Conservation (phyloP, 768 basidiomycete genomes). For the Lactarius tabidus region DNA sequence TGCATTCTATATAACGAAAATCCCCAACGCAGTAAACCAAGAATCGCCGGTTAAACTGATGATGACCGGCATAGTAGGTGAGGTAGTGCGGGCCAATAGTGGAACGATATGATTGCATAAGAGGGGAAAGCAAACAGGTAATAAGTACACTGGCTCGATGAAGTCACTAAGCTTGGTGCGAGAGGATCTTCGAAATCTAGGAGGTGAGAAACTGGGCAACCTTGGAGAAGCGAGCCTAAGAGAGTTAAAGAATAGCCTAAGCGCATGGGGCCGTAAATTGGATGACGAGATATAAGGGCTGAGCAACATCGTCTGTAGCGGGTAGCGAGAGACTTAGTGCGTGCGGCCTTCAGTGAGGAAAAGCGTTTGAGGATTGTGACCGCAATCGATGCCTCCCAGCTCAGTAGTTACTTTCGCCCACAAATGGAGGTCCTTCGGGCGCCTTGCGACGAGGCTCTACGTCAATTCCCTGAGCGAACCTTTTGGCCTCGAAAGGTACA, state of each 20-base stretch:
- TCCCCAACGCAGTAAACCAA: not conserved
- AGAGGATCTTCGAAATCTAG: conserved; percentile 83
- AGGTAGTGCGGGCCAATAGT: too few relatives aligned
- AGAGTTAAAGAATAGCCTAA: conserved; percentile 96
- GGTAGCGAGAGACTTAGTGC: conserved; percentile 35
- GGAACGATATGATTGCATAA: too few relatives aligned
- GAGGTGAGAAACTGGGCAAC: conserved; percentile 90
- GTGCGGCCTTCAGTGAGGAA: conserved; percentile 88
- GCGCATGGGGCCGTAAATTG: conserved; percentile 92
- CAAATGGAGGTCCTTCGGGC: conserved; percentile 61
- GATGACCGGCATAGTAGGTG: too few relatives aligned
- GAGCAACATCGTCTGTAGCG: conserved; percentile 17
- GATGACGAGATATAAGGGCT: conserved; percentile 88
- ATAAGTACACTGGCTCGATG: too few relatives aligned
- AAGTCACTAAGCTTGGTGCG: conserved; percentile 82
- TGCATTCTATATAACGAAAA: too few relatives aligned
- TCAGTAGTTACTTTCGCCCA: conserved; percentile 86
- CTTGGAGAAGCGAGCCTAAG: conserved; percentile 92
- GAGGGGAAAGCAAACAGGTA: too few relatives aligned
- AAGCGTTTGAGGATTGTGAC: conserved; percentile 82
- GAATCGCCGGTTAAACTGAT: too few relatives aligned
- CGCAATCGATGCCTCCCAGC: conserved; percentile 59
- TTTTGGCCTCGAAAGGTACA: conserved; percentile 72
- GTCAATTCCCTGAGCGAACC: conserved; percentile 76
- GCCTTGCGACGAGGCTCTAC: conserved; percentile 64